phyloP scores from a whole-genome alignment of 805 yeast species.

The Kluyveromyces starmeri region DNA sequence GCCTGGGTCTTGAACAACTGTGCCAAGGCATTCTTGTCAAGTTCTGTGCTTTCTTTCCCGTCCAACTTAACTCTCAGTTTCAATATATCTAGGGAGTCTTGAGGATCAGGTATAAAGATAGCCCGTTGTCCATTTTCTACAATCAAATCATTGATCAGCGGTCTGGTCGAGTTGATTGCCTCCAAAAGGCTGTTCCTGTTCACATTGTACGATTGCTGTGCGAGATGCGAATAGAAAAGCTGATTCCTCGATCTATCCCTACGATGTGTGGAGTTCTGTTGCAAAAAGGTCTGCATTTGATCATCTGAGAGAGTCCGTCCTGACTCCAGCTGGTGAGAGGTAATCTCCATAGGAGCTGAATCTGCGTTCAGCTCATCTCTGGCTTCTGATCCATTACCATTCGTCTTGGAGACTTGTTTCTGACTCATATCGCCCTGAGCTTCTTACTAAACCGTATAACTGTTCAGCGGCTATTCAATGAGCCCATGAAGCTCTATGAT shows the following conservation, averaged over 20 bases:
- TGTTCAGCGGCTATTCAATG: too few relatives aligned
- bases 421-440: background rate
- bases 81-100: constrained; percentile 21
- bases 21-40: constrained; percentile 64
- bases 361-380: constrained; percentile 19
- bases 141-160: constrained; percentile 42
- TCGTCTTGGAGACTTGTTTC: background rate
- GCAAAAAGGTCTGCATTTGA: constrained; percentile 12
- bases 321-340: constrained; percentile 12
- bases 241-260: constrained; percentile 15
- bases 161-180: constrained; percentile 45
- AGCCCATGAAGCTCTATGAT: too few relatives aligned
- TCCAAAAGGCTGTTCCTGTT: constrained; percentile 57
- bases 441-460: too few relatives aligned
- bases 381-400: background rate
- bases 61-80: constrained; percentile 22
- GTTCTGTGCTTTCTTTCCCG: constrained; percentile 35
- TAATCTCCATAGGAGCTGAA: constrained; percentile 20
- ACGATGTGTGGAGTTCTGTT: constrained; percentile 6
- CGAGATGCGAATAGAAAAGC: constrained; percentile 35
- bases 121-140: constrained; percentile 53
- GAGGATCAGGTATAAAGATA: constrained; percentile 45
- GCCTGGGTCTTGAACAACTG: constrained; percentile 63
- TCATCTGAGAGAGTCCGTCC: background rate
- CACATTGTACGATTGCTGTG: constrained; percentile 71